phyloP scores from a whole-genome alignment of 805 yeast genomes.

The Hanseniaspora nectarophila region DNA sequence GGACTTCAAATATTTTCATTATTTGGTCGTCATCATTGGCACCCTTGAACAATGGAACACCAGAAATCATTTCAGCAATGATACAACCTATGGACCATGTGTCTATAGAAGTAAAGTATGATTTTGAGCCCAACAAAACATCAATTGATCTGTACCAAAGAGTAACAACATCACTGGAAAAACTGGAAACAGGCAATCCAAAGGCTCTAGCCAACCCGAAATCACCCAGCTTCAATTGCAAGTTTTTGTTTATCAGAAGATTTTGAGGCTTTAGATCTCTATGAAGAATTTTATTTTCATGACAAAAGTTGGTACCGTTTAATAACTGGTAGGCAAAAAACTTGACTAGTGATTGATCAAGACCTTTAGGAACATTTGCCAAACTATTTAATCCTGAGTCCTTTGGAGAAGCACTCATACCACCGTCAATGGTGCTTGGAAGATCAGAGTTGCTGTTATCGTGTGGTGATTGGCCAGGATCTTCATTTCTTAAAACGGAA shows the following conservation, averaged over 20 bases:
- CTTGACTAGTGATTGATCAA: slow-evolving; percentile 54
- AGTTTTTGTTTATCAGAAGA: slow-evolving; percentile 85
- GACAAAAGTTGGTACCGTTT: slow-evolving; percentile 86
- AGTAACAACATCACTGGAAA: slow-evolving; percentile 96
- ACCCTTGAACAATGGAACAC: slow-evolving; percentile 92
- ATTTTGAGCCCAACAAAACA: slow-evolving; percentile 87
- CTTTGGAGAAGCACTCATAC: background rate
- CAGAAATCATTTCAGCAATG: slow-evolving; percentile 93
- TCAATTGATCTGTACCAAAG: slow-evolving; percentile 97
- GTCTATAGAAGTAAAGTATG: slow-evolving; percentile 94
- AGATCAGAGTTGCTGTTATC: background rate
- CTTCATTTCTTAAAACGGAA: slow-evolving; percentile 7
- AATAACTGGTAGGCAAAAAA: slow-evolving; percentile 85
- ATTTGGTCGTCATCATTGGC: slow-evolving; percentile 96
- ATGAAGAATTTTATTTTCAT: slow-evolving; percentile 85
- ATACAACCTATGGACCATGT: slow-evolving; percentile 99
- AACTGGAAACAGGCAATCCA: slow-evolving; percentile 93
- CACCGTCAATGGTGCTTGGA: background rate
- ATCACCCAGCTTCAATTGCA: slow-evolving; percentile 80
- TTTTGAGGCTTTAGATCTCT: slow-evolving; percentile 96
- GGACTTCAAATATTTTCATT: slow-evolving; percentile 76
- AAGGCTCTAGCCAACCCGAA: slow-evolving; percentile 95
- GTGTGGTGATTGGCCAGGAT: background rate
- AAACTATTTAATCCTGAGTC: slow-evolving; percentile 2
- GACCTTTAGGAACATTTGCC: slow-evolving; percentile 26